A percentile compares a stretch with the other conserved stretches of the same genome.
Evolutionary conservation across 495 filamentous ascomycete species (phyloP).

Genomic region (Thermothielavioides terrestris): DNA sequence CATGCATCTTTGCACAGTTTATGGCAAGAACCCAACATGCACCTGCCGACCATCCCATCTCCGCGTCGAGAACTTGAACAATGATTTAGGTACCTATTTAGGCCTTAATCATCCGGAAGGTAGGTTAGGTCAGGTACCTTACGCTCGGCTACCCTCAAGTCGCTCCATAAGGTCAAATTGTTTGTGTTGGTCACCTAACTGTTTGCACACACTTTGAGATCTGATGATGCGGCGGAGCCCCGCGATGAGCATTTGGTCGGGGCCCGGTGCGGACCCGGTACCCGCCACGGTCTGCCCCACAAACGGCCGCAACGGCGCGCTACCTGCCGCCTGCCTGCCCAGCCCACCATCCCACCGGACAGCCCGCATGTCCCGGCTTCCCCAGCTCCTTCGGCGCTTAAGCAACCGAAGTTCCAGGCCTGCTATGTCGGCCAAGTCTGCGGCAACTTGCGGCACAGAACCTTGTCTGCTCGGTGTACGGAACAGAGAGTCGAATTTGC

Average conservation of each 20-base stretch:
- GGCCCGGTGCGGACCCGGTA: slow-evolving; percentile 15
- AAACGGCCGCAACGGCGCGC: slow-evolving; percentile 8
- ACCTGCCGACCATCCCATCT: too few relatives aligned
- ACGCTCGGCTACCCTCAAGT: too few relatives aligned
- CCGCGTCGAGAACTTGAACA: too few relatives aligned
- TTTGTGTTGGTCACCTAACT: too few relatives aligned
- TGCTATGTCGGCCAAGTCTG: slow-evolving; percentile 12
- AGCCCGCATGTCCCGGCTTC: background rate
- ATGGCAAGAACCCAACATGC: too few relatives aligned
- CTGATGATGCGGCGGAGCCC: background rate
- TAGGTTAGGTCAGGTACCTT: too few relatives aligned
- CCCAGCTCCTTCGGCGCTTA: background rate
- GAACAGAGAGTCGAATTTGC: too few relatives aligned
- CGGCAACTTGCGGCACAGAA: slow-evolving; percentile 19
- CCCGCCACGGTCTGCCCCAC: slow-evolving; percentile 11
- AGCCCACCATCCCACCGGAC: background rate
- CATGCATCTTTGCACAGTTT: too few relatives aligned
- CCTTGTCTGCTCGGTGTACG: background rate
- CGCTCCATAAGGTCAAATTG: too few relatives aligned
- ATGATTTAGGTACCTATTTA: too few relatives aligned
- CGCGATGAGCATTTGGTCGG: background rate
- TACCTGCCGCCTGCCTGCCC: background rate
- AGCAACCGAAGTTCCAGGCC: slow-evolving; percentile 18
- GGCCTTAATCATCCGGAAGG: too few relatives aligned
- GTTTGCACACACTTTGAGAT: background rate